Base-by-base conservation (phyloP, 257 asterid species). In the Ophiorrhiza pumila region DNA sequence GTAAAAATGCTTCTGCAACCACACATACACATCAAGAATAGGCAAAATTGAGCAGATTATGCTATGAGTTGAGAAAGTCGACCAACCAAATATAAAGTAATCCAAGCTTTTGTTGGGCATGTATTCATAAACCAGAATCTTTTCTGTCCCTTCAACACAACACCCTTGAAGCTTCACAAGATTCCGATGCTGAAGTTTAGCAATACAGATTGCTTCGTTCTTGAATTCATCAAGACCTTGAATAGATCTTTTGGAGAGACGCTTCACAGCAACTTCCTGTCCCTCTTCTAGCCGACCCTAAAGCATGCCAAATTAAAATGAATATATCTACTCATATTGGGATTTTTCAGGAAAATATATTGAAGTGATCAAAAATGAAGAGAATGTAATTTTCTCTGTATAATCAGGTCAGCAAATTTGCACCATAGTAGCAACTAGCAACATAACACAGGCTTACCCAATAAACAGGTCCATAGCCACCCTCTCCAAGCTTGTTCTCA, bases 401-500 rank as follows among this genome's bases (percentile, higher is more conserved):
- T 11, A 46, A 46, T 46, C 52, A 46, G 8, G 52, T 4, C 25
- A 17, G 17, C 56, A 50, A 18, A 50, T 50, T 50, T 17, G 56
- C 15, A 18, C 56, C n/a, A 50, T 18, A 50, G 0, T 3, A 50
- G 3, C n/a, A n/a, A n/a, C n/a, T n/a, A n/a, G n/a, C 25, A 50
- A 7, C 56, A 1, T 50, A 7, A 17, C 2, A 50, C 25, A 11
- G 46, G 18, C 42, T 73, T 81, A 76, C 87, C 11, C 15, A 43
- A 50, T 78, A 76, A 85, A 83, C 87, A 50, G 81, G 75, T n/a
- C n/a, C n/a, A n/a, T 12, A 84, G 7, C 88, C 88, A 58, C 88
- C 88, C 67, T 84, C 82, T 67, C 88, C 88, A 37, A 84, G 79
- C 79, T 81, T 81, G 62, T 79, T 84, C 49, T 6, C 62, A 27